Evolutionary conservation across 768 basidiomycete genomes (phyloP).

Genomic region (Panaeolus papilionaceus): DNA sequence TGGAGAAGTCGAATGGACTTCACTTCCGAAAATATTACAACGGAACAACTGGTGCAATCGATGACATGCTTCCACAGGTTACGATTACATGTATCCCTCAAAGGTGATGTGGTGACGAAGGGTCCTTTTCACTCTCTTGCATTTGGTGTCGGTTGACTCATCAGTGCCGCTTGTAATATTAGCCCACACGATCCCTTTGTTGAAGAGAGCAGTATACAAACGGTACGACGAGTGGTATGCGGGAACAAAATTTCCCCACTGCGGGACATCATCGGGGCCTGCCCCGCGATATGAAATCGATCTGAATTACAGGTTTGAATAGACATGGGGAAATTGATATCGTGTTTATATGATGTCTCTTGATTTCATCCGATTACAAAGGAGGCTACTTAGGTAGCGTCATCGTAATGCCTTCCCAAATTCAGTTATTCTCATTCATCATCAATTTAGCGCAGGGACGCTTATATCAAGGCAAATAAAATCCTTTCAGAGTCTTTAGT

Average conservation of each 20-base stretch:
- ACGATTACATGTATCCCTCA: conserved; percentile 10
- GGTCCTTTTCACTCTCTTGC: background rate
- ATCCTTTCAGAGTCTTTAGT: too few relatives aligned
- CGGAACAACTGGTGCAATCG: conserved; percentile 12
- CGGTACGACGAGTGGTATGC: background rate
- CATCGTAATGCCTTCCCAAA: background rate
- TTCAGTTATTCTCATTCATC: too few relatives aligned
- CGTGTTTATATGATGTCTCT: background rate
- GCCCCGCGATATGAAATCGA: conserved; percentile 9
- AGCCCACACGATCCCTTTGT: background rate
- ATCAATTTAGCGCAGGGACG: too few relatives aligned
- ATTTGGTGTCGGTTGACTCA: background rate
- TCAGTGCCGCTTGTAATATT: background rate
- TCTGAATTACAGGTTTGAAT: conserved; percentile 4
- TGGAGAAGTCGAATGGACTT: background rate
- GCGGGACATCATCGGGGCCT: background rate
- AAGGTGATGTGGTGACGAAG: conserved; percentile 1
- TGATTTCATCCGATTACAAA: background rate
- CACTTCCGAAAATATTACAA: conserved; percentile 10
- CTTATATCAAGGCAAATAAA: too few relatives aligned
- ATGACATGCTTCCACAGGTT: conserved; percentile 5
- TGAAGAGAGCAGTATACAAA: background rate
- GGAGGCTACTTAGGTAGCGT: background rate
- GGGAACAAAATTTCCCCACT: conserved; percentile 2
- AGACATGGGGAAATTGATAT: conserved; percentile 7